Evolutionary conservation across 306 rosid genomes (phyloP), one percentile per base, ranked within the genome.

Genomic region (Geum urbanum): DNA sequence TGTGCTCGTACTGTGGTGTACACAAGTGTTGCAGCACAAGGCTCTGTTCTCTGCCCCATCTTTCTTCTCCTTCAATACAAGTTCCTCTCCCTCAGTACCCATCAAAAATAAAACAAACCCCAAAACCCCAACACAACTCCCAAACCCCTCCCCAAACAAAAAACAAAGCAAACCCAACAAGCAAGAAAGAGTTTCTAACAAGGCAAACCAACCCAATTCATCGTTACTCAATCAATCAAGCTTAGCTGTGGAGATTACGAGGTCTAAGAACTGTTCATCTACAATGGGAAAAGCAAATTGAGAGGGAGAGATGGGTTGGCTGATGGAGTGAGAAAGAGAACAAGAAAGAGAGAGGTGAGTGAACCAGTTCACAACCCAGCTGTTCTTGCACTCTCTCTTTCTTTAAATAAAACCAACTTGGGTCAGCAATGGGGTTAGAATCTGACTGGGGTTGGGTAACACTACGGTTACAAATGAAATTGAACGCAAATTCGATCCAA

Each of bases 391-490:
- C 61, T 65, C 69, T 54, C 74, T 74, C 54, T 73, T 70, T 50
- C 80, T 74, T 75, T 89, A 85, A 85, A 83, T 86, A 73, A 84
- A 86, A 72, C 87, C 61, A 67, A 83, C 73, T 53, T 51, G 80
- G 77, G 86, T 79, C 63, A 50, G 69, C 48, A 35, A 43, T 56
- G 22, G 77, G 77, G 90, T 87, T 87, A 85, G 71, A 78, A 79
- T 76, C 66, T 89, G 78, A 89, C 96, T 75, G 48, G 84, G 91
- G 96, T 89, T 87, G 82, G 84, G 73, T 73, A 46, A 39, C 62
- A 22, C 54, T 49, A 61, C 72, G 59, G 79, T 82, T 82, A 61
- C 62, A 68, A 78, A 73, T 74, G 82, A 84, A 85, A 89, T 87
- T 70, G 66, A 56, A 72, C 80, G 72, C 69, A 87, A 89, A 86